Evolutionary conservation across 768 basidiomycete species (phyloP), one percentile per base, ranked within the genome.

Genomic region (Lactarius sp.): DNA sequence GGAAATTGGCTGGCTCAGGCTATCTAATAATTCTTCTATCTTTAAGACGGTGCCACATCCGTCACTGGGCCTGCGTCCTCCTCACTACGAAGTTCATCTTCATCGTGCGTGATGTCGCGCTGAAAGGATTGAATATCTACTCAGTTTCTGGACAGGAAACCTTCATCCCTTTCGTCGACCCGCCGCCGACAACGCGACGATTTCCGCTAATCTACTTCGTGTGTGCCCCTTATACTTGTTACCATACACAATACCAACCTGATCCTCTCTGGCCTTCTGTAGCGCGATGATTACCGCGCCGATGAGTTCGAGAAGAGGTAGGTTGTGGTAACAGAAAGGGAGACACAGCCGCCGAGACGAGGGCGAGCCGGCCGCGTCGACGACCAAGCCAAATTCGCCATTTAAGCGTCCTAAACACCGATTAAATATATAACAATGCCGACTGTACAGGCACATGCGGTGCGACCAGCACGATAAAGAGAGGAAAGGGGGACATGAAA

Each of bases 31-130:
- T 36, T 60, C 65, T 5, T 27, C 41, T n/a, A 47, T 61, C 22
- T 27, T 69, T 22, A 50, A 39, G 10, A 31, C 34, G 8, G 49
- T 66, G 33, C 50, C 37, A 2, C 72, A 75, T 59, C 70, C 70
- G 7, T 61, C 70, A 7, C 66, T 71, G 3, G 73, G 73, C 1
- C 60, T 63, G 18, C 49, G 52, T 39, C 49, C 71, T 0, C 66
- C 72, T 36, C 74, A 73, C 56, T 64, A 61, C 33, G 72, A 73
- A 27, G 61, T 39, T 71, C 3, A 37, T 61, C 36, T 47, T 58
- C 41, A 55, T n/a, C 33, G 55, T 56, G 14, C 33, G 46, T 33
- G 20, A 46, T n/a, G 10, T 33, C n/a, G 22, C n/a, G 2, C 27
- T 27, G 42, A 51, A 36, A 22, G 22, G 33, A 44, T 47, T 16